These are phyloP conservation scores for Thamnidium elegans DNA, from an alignment of 192 early-diverging fungal genomes.

Conservation along the genomic window DNA sequence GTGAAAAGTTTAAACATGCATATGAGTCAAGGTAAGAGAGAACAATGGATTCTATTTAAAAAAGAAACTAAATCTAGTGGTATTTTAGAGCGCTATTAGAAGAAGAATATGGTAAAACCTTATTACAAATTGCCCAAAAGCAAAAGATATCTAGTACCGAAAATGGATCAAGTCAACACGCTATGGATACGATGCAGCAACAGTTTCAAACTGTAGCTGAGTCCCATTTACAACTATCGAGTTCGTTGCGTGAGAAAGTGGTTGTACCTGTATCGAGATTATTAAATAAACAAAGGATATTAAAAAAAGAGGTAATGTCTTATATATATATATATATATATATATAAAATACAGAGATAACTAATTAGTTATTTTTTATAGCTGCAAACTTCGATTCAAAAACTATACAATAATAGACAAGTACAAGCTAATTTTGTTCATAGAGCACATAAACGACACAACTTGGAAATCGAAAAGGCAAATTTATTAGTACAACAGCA, in stretches of 20 bases:
- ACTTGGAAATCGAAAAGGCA: conserved; percentile 1
- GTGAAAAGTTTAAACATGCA: conserved; percentile 12
- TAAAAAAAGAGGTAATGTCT: conserved; percentile 8
- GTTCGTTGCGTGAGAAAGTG: neutral
- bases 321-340: neutral
- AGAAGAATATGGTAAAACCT: conserved; percentile 16
- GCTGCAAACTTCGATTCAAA: conserved; percentile 9
- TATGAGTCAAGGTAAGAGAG: conserved; percentile 20
- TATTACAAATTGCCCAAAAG: conserved; percentile 7
- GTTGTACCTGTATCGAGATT: conserved; percentile 2
- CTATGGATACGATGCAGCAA: neutral
- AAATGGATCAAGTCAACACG: neutral
- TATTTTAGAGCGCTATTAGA: conserved; percentile 13
- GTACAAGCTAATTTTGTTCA: conserved; percentile 6
- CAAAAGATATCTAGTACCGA: conserved; percentile 5
- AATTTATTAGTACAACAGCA: conserved; percentile 11
- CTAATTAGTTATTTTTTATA: neutral
- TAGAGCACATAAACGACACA: conserved; percentile 5
- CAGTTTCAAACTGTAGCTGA: conserved; percentile 1
- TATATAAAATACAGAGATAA: neutral
- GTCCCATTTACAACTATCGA: conserved; percentile 4
- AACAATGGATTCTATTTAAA: neutral
- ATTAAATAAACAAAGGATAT: conserved; percentile 2
- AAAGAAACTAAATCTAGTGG: neutral
- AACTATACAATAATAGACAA: conserved; percentile 2